Conservation (phyloP, 169 alveolate species). For the Perkinsus marinus region DNA sequence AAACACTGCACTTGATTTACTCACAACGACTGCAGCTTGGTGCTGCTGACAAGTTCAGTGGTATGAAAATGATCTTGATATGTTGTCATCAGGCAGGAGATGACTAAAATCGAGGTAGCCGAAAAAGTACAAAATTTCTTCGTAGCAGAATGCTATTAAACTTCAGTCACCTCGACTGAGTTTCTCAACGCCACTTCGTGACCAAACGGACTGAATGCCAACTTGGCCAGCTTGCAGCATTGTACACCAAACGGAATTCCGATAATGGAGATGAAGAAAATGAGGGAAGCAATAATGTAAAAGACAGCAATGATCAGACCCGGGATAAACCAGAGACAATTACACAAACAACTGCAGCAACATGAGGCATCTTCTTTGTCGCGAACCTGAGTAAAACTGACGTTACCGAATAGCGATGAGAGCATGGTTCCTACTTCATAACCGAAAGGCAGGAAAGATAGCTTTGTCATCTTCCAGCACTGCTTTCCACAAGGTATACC, state of each 20-base stretch:
- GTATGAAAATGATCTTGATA: background rate
- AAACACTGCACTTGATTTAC: background rate
- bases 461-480: background rate
- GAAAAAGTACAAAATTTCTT: background rate
- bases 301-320: background rate
- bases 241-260: background rate
- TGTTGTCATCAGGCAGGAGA: background rate
- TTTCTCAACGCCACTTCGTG: background rate
- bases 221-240: background rate
- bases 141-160: background rate
- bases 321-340: background rate
- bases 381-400: background rate
- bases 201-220: background rate
- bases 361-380: background rate
- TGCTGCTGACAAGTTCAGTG: background rate
- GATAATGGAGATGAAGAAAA: background rate
- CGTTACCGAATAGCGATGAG: too few relatives aligned
- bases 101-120: background rate
- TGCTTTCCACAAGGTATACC: background rate
- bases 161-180: background rate
- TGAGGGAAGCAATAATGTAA: background rate
- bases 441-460: background rate
- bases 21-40: background rate
- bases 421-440: background rate
- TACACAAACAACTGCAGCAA: background rate